A percentile compares a stretch with the other conserved stretches of the same genome.
These are phyloP conservation scores for Saccharomyces hybrid DNA, from an alignment of 1,139 yeast genomes.

Conservation along the genomic window DNA sequence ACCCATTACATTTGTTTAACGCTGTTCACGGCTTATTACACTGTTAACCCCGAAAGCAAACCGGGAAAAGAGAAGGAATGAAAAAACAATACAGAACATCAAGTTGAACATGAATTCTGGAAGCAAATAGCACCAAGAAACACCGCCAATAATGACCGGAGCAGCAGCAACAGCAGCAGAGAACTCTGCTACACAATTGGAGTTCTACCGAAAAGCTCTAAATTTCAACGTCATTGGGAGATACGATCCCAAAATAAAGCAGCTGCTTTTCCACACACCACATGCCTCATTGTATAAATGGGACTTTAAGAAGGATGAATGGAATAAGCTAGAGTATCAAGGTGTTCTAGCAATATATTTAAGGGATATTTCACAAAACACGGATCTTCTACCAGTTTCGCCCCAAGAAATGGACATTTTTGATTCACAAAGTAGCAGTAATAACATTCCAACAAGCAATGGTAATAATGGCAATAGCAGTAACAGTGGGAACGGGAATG, in stretches of 20 bases:
- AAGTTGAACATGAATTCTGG: too few relatives aligned
- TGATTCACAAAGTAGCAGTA: slow-evolving; percentile 17
- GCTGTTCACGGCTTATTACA: not conserved
- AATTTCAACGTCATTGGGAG: slow-evolving; percentile 76
- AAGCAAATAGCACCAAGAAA: not conserved
- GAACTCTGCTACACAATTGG: slow-evolving; percentile 21
- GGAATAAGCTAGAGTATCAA: slow-evolving; percentile 69
- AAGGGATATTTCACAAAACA: slow-evolving; percentile 38
- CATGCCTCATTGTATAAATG: slow-evolving; percentile 64
- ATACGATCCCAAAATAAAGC: slow-evolving; percentile 75
- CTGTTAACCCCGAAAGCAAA: not conserved
- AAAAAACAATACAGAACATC: not conserved
- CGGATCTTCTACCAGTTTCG: slow-evolving; percentile 14
- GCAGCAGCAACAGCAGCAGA: not conserved
- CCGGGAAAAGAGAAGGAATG: not conserved
- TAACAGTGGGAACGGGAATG: slow-evolving; percentile 1
- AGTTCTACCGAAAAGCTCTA: slow-evolving; percentile 50
- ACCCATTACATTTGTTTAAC: not conserved
- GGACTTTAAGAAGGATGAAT: slow-evolving; percentile 56
- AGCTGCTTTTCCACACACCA: slow-evolving; percentile 64
- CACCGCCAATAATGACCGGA: not conserved
- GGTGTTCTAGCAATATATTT: slow-evolving; percentile 79
- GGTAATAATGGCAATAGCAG: slow-evolving; percentile 5
- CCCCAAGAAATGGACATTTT: slow-evolving; percentile 7
- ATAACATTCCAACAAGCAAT: slow-evolving; percentile 22